phyloP scores from a whole-genome alignment of 805 yeast genomes.

The Dipodascopsis tothii region DNA sequence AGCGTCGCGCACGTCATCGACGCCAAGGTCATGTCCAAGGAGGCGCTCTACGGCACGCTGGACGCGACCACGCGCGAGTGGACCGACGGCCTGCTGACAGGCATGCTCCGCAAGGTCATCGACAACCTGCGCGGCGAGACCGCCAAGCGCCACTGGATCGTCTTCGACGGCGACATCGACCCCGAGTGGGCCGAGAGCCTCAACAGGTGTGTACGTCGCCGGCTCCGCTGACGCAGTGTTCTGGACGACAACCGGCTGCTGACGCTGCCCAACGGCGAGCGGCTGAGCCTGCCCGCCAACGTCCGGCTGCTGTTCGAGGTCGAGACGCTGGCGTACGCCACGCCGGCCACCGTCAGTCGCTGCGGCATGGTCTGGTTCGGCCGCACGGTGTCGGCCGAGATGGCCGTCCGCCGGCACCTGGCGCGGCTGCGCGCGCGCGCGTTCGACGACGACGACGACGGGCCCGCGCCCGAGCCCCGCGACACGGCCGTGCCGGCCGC shows the following conservation, averaged over 20 bases:
- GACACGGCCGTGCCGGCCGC: not conserved
- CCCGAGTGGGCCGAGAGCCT: slow-evolving; percentile 90
- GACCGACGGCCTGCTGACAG: slow-evolving; percentile 80
- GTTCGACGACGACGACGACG: slow-evolving; percentile 22
- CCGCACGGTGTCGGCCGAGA: slow-evolving; percentile 23
- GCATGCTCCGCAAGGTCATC: slow-evolving; percentile 50
- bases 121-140: slow-evolving; percentile 55
- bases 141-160: slow-evolving; percentile 56
- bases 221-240: slow-evolving; percentile 42
- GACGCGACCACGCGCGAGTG: slow-evolving; percentile 80
- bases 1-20: slow-evolving; percentile 48
- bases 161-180: slow-evolving; percentile 88
- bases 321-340: slow-evolving; percentile 54
- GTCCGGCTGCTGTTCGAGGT: slow-evolving; percentile 71
- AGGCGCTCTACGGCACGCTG: slow-evolving; percentile 57
- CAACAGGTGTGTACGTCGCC: slow-evolving; percentile 35
- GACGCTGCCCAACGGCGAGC: slow-evolving; percentile 85
- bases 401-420: slow-evolving; percentile 27
- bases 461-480: not conserved
- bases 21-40: slow-evolving; percentile 67
- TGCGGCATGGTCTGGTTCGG: slow-evolving; percentile 79
- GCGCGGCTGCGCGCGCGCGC: slow-evolving; percentile 6
- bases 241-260: slow-evolving; percentile 77
- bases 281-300: slow-evolving; percentile 58
- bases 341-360: slow-evolving; percentile 87